Base-by-base conservation (phyloP, 2,329 filamentous ascomycete species). In the Clonostachys sp. region DNA sequence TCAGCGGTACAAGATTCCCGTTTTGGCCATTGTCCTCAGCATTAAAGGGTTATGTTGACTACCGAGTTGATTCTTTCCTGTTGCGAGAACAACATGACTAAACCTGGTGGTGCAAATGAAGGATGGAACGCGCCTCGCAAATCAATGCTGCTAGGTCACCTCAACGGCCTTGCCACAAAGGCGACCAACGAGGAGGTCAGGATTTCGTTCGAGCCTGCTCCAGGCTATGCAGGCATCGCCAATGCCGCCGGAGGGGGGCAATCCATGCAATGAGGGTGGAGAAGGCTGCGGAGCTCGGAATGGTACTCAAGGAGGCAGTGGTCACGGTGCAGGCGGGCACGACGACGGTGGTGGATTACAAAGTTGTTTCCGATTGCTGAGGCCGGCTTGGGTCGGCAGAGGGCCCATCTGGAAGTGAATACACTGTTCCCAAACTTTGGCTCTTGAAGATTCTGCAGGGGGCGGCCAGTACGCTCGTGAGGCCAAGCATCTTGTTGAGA, bases 171-270 rank as follows among this genome's bases (percentile, higher is more conserved):
- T 4, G 79, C 74, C 2, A 74, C 78, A 24, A 68, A 62, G 54
- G 76, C 77, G 1, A 75, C 69, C n/a, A 82, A 82, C 58, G 78
- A 81, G 48, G 81, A 83, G 58, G 74, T 83, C 53, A 83, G 82
- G 56, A 82, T 83, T 52, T 78, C 76, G 1, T 82, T 84, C 51
- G 68, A 72, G 24, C 81, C 81, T 0, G 66, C 70, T 5, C 81
- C 80, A 0, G 77, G 84, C 58, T 84, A 80, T 55, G 61, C 77
- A 1, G 80, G 78, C 36, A 81, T 84, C 44, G 81, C 80, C 17
- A 80, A 80, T 64, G 80, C 80, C 1, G 78, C 80, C 0, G 74
- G 76, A 0, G 76, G 74, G 2, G 79, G 7, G 69, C 79, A 17
- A 61, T 81, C 8, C 73, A 73, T 48, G 67, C 78, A 0, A 74